A percentile compares a stretch with the other conserved stretches of the same genome.
phyloP scores from a whole-genome alignment of 2,329 filamentous ascomycete genomes.

The Stenocarpella maydis region DNA sequence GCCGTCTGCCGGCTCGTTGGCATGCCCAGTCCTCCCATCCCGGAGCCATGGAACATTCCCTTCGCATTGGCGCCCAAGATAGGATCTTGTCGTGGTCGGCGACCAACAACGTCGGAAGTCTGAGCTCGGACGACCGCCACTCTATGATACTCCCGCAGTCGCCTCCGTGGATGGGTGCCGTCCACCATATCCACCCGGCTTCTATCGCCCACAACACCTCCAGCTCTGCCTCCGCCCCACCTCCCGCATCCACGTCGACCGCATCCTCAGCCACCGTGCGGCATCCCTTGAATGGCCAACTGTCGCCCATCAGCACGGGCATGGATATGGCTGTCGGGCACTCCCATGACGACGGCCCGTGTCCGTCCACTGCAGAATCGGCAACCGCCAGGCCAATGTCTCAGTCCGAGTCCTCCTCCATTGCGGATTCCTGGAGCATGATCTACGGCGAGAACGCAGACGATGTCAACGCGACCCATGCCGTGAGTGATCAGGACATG shows the following conservation, averaged over 20 bases:
- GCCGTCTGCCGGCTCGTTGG: conserved; percentile 24
- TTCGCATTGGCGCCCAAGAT: conserved; percentile 52
- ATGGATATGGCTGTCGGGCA: conserved; percentile 49
- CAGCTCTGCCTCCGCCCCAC: conserved; percentile 11
- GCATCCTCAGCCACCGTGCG: conserved; percentile 40
- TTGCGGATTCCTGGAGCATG: conserved; percentile 54
- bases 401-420: conserved; percentile 57
- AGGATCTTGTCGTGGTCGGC: conserved; percentile 56
- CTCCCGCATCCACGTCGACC: conserved; percentile 43
- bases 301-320: conserved; percentile 62
- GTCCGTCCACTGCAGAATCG: conserved; percentile 45
- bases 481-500: conserved; percentile 45
- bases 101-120: conserved; percentile 46
- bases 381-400: conserved; percentile 53
- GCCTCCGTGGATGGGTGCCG: conserved; percentile 46
- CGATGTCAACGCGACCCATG: conserved; percentile 29
- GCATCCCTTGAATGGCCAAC: conserved; percentile 52
- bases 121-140: conserved; percentile 53
- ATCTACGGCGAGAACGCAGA: conserved; percentile 46
- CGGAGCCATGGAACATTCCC: conserved; percentile 57
- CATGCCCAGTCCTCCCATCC: conserved; percentile 22
- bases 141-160: conserved; percentile 47
- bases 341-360: conserved; percentile 37
- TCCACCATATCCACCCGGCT: conserved; percentile 39
- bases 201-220: conserved; percentile 18